A percentile compares a stretch with the other conserved stretches of the same genome.
phyloP scores from a whole-genome alignment of 2,329 filamentous ascomycete genomes.

The Sclerotinia sclerotiorum region DNA sequence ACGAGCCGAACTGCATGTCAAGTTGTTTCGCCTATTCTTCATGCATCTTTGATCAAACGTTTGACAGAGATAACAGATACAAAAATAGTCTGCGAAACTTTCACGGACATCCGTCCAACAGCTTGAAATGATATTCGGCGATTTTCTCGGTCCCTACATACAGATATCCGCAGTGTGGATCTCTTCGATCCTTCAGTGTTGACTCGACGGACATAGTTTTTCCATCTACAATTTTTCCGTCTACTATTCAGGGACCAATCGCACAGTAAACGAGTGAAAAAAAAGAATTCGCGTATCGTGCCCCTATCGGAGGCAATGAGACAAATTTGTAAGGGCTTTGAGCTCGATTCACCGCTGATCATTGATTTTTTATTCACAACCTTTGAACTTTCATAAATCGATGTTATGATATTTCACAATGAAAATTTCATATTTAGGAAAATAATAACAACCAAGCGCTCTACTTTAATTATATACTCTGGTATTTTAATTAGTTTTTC shows the following conservation, averaged over 20 bases:
- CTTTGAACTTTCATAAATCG: no score
- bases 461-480: no score
- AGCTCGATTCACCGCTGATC: no score
- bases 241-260: background rate
- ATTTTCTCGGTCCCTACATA: background rate
- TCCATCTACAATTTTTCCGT: background rate
- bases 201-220: background rate
- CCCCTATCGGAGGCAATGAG: no score
- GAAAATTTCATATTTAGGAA: no score
- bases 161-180: background rate
- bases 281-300: no score
- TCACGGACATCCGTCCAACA: background rate
- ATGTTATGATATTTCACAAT: no score
- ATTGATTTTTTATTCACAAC: no score
- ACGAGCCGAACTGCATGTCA: background rate
- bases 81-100: background rate
- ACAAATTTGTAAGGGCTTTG: no score
- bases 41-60: background rate
- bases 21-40: background rate
- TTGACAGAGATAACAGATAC: background rate
- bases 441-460: no score
- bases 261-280: background rate
- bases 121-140: background rate
- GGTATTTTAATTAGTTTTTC: no score
- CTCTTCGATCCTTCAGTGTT: background rate